phyloP scores from a whole-genome alignment of 306 rosid species.

The Senna tora region DNA sequence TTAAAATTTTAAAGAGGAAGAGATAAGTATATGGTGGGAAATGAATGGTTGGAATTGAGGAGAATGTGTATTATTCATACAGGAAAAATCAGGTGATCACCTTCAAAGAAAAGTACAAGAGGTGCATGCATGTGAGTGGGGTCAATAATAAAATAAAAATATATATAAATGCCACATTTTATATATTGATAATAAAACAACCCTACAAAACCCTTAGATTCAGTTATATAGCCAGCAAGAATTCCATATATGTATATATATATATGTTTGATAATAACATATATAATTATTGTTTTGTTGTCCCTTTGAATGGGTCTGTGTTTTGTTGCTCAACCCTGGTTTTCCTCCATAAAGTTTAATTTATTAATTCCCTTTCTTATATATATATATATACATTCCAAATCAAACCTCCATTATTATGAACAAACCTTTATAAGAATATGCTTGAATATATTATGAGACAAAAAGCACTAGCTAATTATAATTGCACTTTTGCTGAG shows the following conservation, averaged over 20 bases:
- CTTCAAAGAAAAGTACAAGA: constrained; percentile 28
- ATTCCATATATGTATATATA: constrained; percentile 24
- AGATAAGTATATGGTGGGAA: not conserved
- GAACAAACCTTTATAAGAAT: no score
- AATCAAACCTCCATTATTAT: no score
- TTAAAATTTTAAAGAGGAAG: no score
- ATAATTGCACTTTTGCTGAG: not conserved
- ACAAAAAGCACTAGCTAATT: constrained; percentile 15
- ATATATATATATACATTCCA: no score
- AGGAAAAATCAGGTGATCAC: constrained; percentile 37
- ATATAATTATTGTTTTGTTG: constrained; percentile 29
- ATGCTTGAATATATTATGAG: not conserved
- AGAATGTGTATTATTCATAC: constrained; percentile 39
- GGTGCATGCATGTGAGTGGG: constrained; percentile 72
- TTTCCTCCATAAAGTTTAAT: constrained; percentile 9
- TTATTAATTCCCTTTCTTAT: not conserved
- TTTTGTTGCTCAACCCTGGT: constrained; percentile 8
- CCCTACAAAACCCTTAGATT: constrained; percentile 37
- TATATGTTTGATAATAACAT: constrained; percentile 1
- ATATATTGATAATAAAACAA: constrained; percentile 18
- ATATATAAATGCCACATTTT: no score
- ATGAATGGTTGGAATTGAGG: constrained; percentile 32
- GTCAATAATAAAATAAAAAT: constrained; percentile 39
- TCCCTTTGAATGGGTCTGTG: constrained; percentile 4
- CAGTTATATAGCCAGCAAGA: constrained; percentile 27